These are phyloP conservation scores for Parafenestella ontariensis DNA, from an alignment of 2,329 filamentous ascomycete species.

Conservation along the genomic window DNA sequence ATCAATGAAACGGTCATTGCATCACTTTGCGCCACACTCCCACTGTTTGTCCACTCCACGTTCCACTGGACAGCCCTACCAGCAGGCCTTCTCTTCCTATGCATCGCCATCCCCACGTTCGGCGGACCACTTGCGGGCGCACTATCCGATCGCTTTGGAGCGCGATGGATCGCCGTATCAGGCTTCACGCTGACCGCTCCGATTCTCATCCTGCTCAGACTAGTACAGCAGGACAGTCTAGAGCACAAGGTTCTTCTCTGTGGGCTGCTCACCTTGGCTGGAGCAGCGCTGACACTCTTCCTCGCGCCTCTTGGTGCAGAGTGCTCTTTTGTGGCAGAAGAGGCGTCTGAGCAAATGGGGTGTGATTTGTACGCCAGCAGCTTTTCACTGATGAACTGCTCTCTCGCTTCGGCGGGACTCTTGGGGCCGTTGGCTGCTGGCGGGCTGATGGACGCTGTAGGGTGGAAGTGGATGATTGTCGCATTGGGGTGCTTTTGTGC, in stretches of 20 bases:
- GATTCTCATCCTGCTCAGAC: conserved; percentile 67
- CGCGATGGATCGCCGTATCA: conserved; percentile 65
- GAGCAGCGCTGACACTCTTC: conserved; percentile 41
- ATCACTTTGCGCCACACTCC: conserved; percentile 61
- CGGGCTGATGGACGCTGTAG: conserved; percentile 8
- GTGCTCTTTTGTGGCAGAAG: conserved; percentile 16
- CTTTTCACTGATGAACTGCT: conserved; percentile 18
- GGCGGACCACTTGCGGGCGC: conserved; percentile 61
- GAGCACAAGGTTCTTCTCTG: conserved; percentile 69
- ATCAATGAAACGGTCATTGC: conserved; percentile 56
- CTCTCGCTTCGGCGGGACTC: conserved; percentile 11
- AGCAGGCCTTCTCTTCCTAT: conserved; percentile 61
- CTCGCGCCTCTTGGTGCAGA: conserved; percentile 15
- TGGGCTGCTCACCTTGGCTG: conserved; percentile 65
- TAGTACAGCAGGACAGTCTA: conserved; percentile 64
- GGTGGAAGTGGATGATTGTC: conserved; percentile 14
- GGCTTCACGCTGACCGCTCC: conserved; percentile 66
- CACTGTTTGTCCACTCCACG: conserved; percentile 57
- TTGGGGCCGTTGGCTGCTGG: conserved; percentile 13
- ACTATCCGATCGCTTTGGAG: conserved; percentile 61
- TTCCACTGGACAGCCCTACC: conserved; percentile 59
- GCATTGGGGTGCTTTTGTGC: conserved; percentile 8
- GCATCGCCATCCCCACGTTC: conserved; percentile 64
- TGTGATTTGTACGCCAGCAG: conserved; percentile 15
- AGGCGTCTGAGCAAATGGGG: conserved; percentile 5